Evolutionary conservation across 148 eudicot genomes (phyloP).

Genomic region (Amaranthus hypochondriacus): DNA sequence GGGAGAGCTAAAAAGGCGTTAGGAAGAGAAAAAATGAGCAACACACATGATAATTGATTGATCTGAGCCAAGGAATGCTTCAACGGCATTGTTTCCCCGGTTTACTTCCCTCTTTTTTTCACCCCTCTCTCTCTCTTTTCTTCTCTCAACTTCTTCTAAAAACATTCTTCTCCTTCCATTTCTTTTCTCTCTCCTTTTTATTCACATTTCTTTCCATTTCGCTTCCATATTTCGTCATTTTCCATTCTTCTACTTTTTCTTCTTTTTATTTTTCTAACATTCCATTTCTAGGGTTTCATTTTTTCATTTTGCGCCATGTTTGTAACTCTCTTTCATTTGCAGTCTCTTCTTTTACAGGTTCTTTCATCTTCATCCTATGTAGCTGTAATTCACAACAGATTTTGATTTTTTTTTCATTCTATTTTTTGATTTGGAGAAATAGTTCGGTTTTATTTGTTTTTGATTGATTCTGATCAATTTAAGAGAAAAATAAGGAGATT

Average conservation of each 20-base stretch:
- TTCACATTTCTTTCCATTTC: constrained; percentile 34
- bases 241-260: not conserved
- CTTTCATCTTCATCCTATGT: not conserved
- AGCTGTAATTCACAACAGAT: not conserved
- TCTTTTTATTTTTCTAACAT: not conserved
- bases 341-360: constrained; percentile 18
- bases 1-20: constrained; percentile 15
- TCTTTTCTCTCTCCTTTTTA: constrained; percentile 17
- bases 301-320: not conserved
- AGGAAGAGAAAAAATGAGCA: not conserved
- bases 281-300: constrained; percentile 4
- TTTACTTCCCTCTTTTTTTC: not conserved
- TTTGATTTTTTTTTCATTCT: not conserved
- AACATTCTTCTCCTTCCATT: not conserved
- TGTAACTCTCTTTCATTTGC: not conserved
- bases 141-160: not conserved
- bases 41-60: constrained; percentile 10
- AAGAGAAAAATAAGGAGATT: not conserved
- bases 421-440: not conserved
- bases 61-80: constrained; percentile 30
- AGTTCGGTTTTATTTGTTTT: not conserved
- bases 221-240: constrained; percentile 28
- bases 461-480: not conserved
- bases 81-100: constrained; percentile 48
- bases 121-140: constrained; percentile 13